Evolutionary conservation across 176 grass and related monocot species (phyloP).

Genomic region (Guadua angustifolia): DNA sequence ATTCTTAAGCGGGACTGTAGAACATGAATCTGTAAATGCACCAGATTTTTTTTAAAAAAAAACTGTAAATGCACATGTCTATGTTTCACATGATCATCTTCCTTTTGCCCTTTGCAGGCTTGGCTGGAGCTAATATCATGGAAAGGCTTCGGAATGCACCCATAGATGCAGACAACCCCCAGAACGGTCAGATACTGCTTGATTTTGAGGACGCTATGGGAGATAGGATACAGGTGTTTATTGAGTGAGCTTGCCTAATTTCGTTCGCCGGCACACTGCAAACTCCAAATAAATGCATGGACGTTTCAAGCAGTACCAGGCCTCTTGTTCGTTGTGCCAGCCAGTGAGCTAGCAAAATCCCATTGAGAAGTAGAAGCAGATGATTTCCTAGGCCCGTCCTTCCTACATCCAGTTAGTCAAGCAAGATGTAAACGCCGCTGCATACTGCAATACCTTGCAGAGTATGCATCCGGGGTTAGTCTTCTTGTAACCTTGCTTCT

Average conservation of each 20-base stretch:
- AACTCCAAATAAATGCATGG: background rate
- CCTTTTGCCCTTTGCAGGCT: conserved; percentile 49
- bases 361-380: background rate
- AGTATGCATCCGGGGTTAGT: background rate
- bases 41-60: background rate
- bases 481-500: background rate
- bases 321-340: background rate
- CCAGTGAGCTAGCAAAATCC: background rate
- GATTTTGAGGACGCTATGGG: conserved; percentile 81
- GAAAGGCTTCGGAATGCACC: conserved; percentile 78
- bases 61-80: background rate
- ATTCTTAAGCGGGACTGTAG: background rate
- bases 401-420: background rate
- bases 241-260: conserved; percentile 50
- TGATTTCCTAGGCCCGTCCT: background rate
- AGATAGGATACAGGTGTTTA: conserved; percentile 84
- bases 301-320: background rate
- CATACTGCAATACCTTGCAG: background rate
- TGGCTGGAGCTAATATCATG: conserved; percentile 88
- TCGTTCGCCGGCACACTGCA: background rate
- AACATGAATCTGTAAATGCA: conserved; percentile 7
- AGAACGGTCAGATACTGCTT: conserved; percentile 81
- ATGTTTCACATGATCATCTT: conserved; percentile 18
- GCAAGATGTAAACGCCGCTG: conserved; percentile 5
- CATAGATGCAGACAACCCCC: conserved; percentile 51